Conservation (phyloP, 257 asterid species). For the Cinchona pubescens region DNA sequence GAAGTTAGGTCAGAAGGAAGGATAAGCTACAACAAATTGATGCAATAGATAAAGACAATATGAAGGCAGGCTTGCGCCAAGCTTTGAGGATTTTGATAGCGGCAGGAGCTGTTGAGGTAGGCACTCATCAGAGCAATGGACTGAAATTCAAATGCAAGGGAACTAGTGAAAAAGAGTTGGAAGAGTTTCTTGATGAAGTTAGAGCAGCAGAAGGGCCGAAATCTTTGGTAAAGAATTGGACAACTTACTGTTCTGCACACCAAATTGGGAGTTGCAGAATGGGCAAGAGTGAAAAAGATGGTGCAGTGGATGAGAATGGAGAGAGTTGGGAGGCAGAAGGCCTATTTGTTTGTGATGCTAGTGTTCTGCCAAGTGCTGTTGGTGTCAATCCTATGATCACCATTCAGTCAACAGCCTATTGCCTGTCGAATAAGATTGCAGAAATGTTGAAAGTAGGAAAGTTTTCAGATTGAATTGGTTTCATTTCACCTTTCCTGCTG, state of each 20-base stretch:
- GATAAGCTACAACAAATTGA: slow-evolving; percentile 38
- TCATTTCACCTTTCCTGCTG: not conserved
- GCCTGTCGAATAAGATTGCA: slow-evolving; percentile 57
- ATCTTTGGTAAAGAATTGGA: slow-evolving; percentile 49
- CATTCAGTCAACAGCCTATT: slow-evolving; percentile 60
- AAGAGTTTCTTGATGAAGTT: slow-evolving; percentile 56
- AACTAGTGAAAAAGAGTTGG: slow-evolving; percentile 34
- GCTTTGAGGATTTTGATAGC: slow-evolving; percentile 61
- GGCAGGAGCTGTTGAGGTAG: slow-evolving; percentile 85
- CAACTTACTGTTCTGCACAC: slow-evolving; percentile 72
- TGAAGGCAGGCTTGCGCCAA: slow-evolving; percentile 43
- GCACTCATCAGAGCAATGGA: slow-evolving; percentile 75
- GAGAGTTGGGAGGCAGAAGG: slow-evolving; percentile 94
- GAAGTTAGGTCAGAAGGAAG: slow-evolving; percentile 48
- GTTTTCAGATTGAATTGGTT: slow-evolving; percentile 8
- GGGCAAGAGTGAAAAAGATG: slow-evolving; percentile 49
- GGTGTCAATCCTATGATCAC: slow-evolving; percentile 98
- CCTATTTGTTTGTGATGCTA: slow-evolving; percentile 74
- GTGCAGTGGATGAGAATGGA: slow-evolving; percentile 80
- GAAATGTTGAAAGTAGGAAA: slow-evolving; percentile 32
- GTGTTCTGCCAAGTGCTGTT: slow-evolving; percentile 73
- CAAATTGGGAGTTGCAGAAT: slow-evolving; percentile 95
- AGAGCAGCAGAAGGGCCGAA: slow-evolving; percentile 57
- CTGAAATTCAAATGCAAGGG: slow-evolving; percentile 55
- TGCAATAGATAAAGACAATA: slow-evolving; percentile 47